These are phyloP conservation scores for Chrysoporthe deuterocubensis DNA, from an alignment of 2,329 filamentous ascomycete species.

Conservation along the genomic window DNA sequence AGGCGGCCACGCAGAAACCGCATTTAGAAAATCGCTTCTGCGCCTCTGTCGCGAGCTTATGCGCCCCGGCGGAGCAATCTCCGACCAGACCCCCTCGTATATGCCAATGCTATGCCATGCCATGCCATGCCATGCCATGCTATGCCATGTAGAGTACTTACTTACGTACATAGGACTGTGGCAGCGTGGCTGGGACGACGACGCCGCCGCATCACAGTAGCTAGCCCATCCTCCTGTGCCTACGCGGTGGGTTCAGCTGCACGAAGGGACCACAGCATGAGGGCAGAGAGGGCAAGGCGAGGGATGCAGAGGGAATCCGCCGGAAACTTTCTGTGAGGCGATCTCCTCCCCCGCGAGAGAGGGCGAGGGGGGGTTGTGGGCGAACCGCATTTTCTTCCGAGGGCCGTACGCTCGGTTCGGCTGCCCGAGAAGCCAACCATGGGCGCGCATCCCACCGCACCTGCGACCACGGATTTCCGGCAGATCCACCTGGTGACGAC, in stretches of 20 bases:
- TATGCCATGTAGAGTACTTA: no score
- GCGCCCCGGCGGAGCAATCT: background rate
- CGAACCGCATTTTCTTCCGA: background rate
- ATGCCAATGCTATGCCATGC: background rate
- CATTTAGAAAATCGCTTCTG: background rate
- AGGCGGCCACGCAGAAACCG: background rate
- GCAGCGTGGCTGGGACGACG: background rate
- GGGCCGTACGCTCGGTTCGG: slow-evolving; percentile 20
- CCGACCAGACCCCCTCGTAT: background rate
- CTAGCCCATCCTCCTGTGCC: background rate
- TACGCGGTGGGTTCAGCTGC: background rate
- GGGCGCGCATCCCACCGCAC: slow-evolving; percentile 6
- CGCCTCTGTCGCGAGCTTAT: background rate
- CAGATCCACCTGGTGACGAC: background rate
- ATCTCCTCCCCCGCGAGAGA: no score
- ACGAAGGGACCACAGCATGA: background rate
- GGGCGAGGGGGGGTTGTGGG: background rate
- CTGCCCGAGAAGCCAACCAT: slow-evolving; percentile 25
- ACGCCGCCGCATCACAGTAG: background rate
- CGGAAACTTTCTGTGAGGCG: background rate
- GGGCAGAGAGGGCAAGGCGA: slow-evolving; percentile 6
- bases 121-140: no score
- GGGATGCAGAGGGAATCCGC: slow-evolving; percentile 19
- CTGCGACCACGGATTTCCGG: background rate
- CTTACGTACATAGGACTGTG: no score